Base-by-base conservation (phyloP, 176 grass and related monocot genomes). In the Lolium rigidum region DNA sequence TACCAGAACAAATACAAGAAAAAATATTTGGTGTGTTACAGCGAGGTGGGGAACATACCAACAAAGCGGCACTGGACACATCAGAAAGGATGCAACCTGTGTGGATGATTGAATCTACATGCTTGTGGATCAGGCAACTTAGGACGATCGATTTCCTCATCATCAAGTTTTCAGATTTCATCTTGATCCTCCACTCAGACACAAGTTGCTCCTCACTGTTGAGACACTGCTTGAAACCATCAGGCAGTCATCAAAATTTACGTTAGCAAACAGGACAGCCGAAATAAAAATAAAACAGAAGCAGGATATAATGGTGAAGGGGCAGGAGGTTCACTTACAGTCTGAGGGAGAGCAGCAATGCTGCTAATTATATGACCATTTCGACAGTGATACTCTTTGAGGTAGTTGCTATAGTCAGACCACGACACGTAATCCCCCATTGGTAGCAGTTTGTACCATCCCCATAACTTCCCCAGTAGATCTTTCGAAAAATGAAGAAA, bases 191-290 rank as follows among this genome's bases (percentile, higher is more conserved):
- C 22, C 22, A 83, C 38, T 31, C 15, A 31, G 68, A 83, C 14
- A 21, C 39, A 38, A 84, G 82, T 49, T 48, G 21, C 22, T 62
- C 7, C 70, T 84, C 70, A 41, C 20, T 60, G n/a, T 9, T 37
- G 41, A 50, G 41, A 50, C 81, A 83, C 70, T 84, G 69, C 38
- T 74, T 31, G 28, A 31, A 31, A 31, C 28, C 28, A 31, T 31
- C 28, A 31, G 28, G 28, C 28, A 31, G 28, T 31, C 28, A 31
- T 31, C 28, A 31, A 31, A 31, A 31, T 31, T 31, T 31, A 31
- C 28, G 28, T 31, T 31, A 31, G 28, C 28, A 31, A 31, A 31
- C 28, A 31, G 28, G 28, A 31, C 28, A 31, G 28, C 28, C 47
- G 15, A 74, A 49, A 74, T 38, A 51, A 35, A 24, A 62, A 41